Conservation (phyloP, 371 early-diverging fungal genomes). For the Racocetra persica region DNA sequence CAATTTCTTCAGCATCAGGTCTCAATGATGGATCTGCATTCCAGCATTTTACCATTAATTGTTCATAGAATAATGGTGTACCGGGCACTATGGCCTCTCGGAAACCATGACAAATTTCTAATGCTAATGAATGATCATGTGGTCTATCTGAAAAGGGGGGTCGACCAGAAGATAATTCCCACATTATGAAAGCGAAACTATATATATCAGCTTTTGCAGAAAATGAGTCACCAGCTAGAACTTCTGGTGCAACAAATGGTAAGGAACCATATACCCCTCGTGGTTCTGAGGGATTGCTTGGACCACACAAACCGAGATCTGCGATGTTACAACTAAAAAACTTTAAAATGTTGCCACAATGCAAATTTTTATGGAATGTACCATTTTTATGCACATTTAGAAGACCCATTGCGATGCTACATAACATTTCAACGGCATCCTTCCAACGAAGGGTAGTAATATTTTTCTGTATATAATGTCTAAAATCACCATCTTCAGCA, state of each 20-base stretch:
- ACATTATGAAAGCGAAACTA: slow-evolving; percentile 42
- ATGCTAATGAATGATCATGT: slow-evolving; percentile 40
- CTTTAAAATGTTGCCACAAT: slow-evolving; percentile 37
- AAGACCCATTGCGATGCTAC: slow-evolving; percentile 39
- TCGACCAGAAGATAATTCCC: slow-evolving; percentile 36
- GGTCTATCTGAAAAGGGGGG: slow-evolving; percentile 41
- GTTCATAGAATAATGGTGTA: slow-evolving; percentile 33
- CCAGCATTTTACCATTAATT: slow-evolving; percentile 34
- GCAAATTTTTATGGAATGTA: slow-evolving; percentile 36
- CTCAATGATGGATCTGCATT: slow-evolving; percentile 28
- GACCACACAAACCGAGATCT: slow-evolving; percentile 37
- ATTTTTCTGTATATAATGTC: slow-evolving; percentile 24
- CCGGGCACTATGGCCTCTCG: slow-evolving; percentile 28
- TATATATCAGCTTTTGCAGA: slow-evolving; percentile 35
- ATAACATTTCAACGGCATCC: slow-evolving; percentile 35
- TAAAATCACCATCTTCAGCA: slow-evolving; percentile 34
- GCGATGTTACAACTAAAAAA: slow-evolving; percentile 30
- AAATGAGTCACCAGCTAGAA: slow-evolving; percentile 29
- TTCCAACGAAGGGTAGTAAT: slow-evolving; percentile 29
- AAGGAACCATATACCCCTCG: slow-evolving; percentile 34
- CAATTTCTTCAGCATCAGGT: slow-evolving; percentile 37
- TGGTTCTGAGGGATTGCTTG: neutral
- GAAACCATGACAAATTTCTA: slow-evolving; percentile 43
- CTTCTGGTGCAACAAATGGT: slow-evolving; percentile 41
- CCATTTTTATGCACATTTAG: slow-evolving; percentile 33